Evolutionary conservation across 352 stramenopile genomes (phyloP).

Genomic region (Pythium brassicae): DNA sequence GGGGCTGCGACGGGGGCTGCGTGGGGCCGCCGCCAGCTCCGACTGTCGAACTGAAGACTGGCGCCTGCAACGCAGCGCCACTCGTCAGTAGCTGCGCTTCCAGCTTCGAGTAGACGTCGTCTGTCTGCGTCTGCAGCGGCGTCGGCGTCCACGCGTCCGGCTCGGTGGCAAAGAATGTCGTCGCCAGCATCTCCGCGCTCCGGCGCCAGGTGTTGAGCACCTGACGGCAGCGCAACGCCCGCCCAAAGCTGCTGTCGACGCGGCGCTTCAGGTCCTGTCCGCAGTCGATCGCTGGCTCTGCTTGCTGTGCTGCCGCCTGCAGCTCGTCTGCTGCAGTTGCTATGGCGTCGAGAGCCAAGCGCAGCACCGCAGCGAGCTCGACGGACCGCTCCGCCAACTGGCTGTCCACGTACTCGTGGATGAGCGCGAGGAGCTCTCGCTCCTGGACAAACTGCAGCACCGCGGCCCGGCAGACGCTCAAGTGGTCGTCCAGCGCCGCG

Average conservation of each 20-base stretch:
- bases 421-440: not conserved
- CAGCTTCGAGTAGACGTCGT: slow-evolving; percentile 13
- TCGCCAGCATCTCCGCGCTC: slow-evolving; percentile 2
- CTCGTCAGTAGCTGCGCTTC: not conserved
- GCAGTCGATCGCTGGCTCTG: not conserved
- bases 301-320: not conserved
- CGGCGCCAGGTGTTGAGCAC: slow-evolving; percentile 1
- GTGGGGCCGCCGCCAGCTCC: no score
- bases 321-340: not conserved
- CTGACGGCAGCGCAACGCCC: slow-evolving; percentile 2
- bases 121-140: not conserved
- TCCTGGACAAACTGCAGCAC: slow-evolving; percentile 3
- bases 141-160: not conserved
- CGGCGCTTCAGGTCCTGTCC: slow-evolving; percentile 3
- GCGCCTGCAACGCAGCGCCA: not conserved
- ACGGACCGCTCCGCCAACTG: slow-evolving; percentile 9
- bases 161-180: slow-evolving; percentile 7
- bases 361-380: slow-evolving; percentile 5
- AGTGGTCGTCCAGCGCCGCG: slow-evolving; percentile 1
- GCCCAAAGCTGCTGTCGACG: slow-evolving; percentile 2
- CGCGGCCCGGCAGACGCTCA: not conserved
- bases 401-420: slow-evolving; percentile 24
- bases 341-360: not conserved
- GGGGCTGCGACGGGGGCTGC: not conserved
- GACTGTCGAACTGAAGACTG: not conserved